phyloP scores from a whole-genome alignment of 345 rosid species.

The Sonneratia caseolaris region DNA sequence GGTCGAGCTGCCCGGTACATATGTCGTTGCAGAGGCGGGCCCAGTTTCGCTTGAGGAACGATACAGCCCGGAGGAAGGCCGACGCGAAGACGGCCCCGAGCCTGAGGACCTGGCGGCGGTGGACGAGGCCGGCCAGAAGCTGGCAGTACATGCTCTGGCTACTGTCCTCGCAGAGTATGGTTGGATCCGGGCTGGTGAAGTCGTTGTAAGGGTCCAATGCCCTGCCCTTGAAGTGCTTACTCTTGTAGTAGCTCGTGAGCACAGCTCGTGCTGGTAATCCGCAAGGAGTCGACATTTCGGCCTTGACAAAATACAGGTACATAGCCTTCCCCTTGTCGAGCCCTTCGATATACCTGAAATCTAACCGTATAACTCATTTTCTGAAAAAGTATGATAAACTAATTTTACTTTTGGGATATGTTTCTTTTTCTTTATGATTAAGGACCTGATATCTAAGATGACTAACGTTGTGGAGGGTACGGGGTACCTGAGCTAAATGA shows the following conservation, averaged over 20 bases:
- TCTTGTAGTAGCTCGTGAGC: constrained; percentile 63
- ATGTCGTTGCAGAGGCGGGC: constrained; percentile 40
- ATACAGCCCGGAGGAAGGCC: constrained; percentile 44
- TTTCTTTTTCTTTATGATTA: not conserved
- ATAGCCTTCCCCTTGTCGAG: constrained; percentile 67
- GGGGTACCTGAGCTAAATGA: not conserved
- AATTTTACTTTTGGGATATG: no score
- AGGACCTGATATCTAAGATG: not conserved
- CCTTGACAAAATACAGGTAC: constrained; percentile 54
- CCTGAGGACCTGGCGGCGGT: constrained; percentile 41
- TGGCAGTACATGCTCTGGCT: constrained; percentile 71
- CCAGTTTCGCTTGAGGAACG: constrained; percentile 57
- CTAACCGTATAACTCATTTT: not conserved
- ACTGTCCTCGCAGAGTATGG: constrained; percentile 53
- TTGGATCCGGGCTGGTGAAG: constrained; percentile 44
- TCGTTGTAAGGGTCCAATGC: constrained; percentile 38
- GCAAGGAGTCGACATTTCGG: constrained; percentile 49
- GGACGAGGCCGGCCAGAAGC: constrained; percentile 46
- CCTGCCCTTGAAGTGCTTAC: constrained; percentile 54
- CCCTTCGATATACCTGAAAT: constrained; percentile 37
- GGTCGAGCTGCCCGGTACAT: constrained; percentile 31
- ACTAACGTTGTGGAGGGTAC: no score
- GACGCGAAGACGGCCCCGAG: constrained; percentile 64
- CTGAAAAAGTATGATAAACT: not conserved
- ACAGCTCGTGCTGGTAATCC: constrained; percentile 57